phyloP scores from a whole-genome alignment of 2,329 filamentous ascomycete species.

The Colletotrichum sp. region DNA sequence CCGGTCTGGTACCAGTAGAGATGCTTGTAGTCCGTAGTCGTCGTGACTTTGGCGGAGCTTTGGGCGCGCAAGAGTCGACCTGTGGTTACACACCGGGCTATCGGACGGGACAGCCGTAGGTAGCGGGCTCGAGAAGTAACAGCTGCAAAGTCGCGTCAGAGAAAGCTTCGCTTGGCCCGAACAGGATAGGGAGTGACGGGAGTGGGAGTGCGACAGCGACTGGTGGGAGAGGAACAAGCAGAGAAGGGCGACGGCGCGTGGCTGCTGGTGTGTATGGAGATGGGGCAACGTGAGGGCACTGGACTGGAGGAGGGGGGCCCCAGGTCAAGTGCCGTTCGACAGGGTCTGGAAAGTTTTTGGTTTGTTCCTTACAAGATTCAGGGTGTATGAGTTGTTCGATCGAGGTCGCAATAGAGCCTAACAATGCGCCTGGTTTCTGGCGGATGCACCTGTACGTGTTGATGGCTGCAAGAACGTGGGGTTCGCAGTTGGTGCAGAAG shows the following conservation, averaged over 20 bases:
- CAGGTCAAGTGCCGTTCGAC: slow-evolving; percentile 14
- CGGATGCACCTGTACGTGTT: slow-evolving; percentile 27
- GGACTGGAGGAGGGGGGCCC: neutral
- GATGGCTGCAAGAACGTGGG: slow-evolving; percentile 38
- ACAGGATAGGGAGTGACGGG: slow-evolving; percentile 5
- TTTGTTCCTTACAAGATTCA: slow-evolving; percentile 12
- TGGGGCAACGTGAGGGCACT: neutral
- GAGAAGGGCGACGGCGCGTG: slow-evolving; percentile 7
- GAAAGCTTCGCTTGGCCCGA: slow-evolving; percentile 24
- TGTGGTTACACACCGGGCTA: slow-evolving; percentile 22
- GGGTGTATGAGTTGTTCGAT: slow-evolving; percentile 23
- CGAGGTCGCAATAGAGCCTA: slow-evolving; percentile 21
- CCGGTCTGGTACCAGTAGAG: slow-evolving; percentile 11
- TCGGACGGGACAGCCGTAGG: slow-evolving; percentile 19
- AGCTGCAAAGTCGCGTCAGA: slow-evolving; percentile 45
- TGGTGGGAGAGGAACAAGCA: slow-evolving; percentile 10
- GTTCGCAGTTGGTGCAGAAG: slow-evolving; percentile 37
- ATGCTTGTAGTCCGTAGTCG: neutral
- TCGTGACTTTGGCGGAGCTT: slow-evolving; percentile 12
- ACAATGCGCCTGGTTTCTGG: slow-evolving; percentile 22
- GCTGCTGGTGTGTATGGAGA: slow-evolving; percentile 4
- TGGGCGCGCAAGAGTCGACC: slow-evolving; percentile 13
- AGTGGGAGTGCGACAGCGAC: neutral
- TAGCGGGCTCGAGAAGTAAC: slow-evolving; percentile 14
- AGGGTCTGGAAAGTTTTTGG: neutral